A percentile compares a stretch with the other conserved stretches of the same genome.
Conservation (phyloP, 73 alveolate species). For the Paramecium pentaurelia region DNA sequence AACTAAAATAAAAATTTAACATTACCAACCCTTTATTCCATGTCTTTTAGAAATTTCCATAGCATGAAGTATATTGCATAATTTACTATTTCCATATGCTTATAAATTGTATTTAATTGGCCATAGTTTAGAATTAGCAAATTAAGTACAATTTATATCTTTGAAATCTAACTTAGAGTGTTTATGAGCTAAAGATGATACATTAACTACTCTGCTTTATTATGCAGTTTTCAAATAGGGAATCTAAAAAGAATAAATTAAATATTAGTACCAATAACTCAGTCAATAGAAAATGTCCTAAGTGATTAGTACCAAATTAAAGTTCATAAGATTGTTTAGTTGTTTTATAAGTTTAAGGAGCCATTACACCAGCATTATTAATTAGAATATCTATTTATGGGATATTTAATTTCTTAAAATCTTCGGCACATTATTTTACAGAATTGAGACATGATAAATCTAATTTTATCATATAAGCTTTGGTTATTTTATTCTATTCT, state of each 20-base stretch:
- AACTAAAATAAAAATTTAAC: neutral
- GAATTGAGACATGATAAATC: slow-evolving; percentile 47
- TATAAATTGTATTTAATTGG: neutral
- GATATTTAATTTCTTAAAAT: slow-evolving; percentile 14
- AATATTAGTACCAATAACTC: neutral
- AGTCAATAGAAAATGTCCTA: slow-evolving; percentile 57
- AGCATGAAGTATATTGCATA: slow-evolving; percentile 48
- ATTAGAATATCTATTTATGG: slow-evolving; percentile 44
- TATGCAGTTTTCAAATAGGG: slow-evolving; percentile 30
- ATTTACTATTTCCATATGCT: slow-evolving; percentile 53
- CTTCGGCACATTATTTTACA: neutral
- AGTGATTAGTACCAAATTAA: slow-evolving; percentile 43
- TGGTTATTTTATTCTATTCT: neutral
- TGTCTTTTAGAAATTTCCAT: slow-evolving; percentile 39
- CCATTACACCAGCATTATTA: slow-evolving; percentile 66
- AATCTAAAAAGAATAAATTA: neutral
- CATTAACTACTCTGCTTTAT: slow-evolving; percentile 52
- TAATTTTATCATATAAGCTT: neutral
- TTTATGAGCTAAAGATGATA: slow-evolving; percentile 45
- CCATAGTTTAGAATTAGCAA: neutral
- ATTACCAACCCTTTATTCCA: slow-evolving; percentile 3
- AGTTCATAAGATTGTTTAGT: slow-evolving; percentile 47
- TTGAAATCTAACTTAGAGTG: neutral
- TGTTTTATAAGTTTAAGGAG: neutral
- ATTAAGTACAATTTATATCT: slow-evolving; percentile 10